Evolutionary conservation across 495 filamentous ascomycete species (phyloP).

Genomic region (Jackrogersella multiformis): DNA sequence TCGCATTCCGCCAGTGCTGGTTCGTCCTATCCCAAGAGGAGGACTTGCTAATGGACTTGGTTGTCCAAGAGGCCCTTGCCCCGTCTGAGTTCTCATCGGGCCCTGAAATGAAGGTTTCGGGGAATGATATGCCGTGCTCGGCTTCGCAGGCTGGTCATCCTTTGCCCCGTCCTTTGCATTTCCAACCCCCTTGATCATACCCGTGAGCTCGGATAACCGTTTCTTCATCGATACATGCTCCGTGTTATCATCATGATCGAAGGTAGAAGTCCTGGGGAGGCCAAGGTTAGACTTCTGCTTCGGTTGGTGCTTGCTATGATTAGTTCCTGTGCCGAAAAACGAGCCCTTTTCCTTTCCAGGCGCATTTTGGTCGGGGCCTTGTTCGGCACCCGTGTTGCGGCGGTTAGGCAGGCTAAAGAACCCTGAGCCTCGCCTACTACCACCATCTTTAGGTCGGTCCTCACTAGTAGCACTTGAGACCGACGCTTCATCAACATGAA

Average conservation of each 20-base stretch:
- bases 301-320: constrained; percentile 33
- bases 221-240: constrained; percentile 38
- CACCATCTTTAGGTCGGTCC: constrained; percentile 19
- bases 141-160: constrained; percentile 41
- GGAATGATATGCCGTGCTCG: constrained; percentile 22
- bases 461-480: constrained; percentile 37
- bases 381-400: constrained; percentile 28
- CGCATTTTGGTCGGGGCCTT: constrained; percentile 15
- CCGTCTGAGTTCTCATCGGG: constrained; percentile 16
- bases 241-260: constrained; percentile 37
- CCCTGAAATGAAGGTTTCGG: constrained; percentile 33
- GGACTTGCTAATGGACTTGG: constrained; percentile 12
- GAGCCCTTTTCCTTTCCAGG: constrained; percentile 32
- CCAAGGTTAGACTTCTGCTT: constrained; percentile 36
- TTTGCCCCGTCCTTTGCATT: constrained; percentile 43
- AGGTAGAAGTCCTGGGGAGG: constrained; percentile 16
- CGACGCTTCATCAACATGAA: constrained; percentile 39
- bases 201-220: constrained; percentile 44
- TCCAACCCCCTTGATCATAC: constrained; percentile 46
- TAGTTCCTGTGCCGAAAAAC: constrained; percentile 23
- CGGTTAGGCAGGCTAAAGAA: constrained; percentile 35
- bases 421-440: constrained; percentile 34
- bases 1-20: constrained; percentile 27
- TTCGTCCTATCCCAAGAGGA: constrained; percentile 15
- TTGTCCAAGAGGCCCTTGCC: constrained; percentile 32